phyloP scores from a whole-genome alignment of 495 filamentous ascomycete species.

The Talaromyces wortmannii region DNA sequence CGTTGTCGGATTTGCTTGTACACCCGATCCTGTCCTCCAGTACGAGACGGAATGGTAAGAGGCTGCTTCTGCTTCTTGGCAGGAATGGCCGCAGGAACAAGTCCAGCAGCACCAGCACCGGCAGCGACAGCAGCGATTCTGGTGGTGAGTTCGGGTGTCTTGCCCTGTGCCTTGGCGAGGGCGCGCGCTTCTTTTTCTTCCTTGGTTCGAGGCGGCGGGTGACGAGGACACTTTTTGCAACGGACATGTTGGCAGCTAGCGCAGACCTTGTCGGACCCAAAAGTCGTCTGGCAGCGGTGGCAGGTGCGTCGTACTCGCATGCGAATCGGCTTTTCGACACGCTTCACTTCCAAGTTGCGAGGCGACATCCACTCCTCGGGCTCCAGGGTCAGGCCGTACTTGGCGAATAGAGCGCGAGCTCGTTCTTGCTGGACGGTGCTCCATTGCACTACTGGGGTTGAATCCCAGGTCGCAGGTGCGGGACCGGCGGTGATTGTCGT shows the following conservation, averaged over 20 bases:
- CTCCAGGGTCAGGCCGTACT: constrained; percentile 66
- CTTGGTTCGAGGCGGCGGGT: constrained; percentile 49
- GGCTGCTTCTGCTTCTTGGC: constrained; percentile 19
- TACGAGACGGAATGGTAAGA: constrained; percentile 56
- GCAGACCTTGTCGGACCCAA: constrained; percentile 65
- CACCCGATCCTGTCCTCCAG: constrained; percentile 62
- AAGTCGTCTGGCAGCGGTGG: constrained; percentile 68
- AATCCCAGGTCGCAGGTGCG: constrained; percentile 7
- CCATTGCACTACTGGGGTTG: constrained; percentile 23
- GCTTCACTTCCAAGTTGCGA: constrained; percentile 50
- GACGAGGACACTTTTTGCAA: constrained; percentile 73
- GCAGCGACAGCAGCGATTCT: constrained; percentile 8
- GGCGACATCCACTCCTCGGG: constrained; percentile 60
- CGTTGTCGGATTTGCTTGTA: constrained; percentile 61
- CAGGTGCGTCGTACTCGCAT: constrained; percentile 85
- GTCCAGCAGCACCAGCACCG: constrained; percentile 10
- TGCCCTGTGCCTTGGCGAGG: constrained; percentile 35
- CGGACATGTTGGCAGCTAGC: constrained; percentile 65
- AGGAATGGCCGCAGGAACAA: neutral
- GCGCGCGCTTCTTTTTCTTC: constrained; percentile 25
- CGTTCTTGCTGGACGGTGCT: constrained; percentile 53
- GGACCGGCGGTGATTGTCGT: neutral
- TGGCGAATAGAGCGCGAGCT: constrained; percentile 63
- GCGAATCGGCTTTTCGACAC: constrained; percentile 82
- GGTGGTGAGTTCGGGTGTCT: constrained; percentile 12